phyloP scores from a whole-genome alignment of 225 moss, liverwort and hornwort species.

The Rhytidiadelphus loreus region DNA sequence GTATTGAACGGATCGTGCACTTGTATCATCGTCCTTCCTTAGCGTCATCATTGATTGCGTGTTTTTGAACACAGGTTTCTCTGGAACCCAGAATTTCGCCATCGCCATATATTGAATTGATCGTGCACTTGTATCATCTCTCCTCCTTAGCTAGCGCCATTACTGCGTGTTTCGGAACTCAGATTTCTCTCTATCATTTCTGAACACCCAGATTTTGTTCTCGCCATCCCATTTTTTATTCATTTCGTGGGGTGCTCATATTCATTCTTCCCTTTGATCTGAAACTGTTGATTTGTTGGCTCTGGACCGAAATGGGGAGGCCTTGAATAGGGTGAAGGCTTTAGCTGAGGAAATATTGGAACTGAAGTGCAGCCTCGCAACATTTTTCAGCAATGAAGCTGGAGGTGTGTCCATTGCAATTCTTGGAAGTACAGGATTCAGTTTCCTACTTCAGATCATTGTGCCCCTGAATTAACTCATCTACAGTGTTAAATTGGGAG shows the following conservation, averaged over 20 bases:
- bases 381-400: neutral
- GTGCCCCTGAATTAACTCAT: neutral
- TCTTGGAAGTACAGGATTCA: neutral
- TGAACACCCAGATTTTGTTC: neutral
- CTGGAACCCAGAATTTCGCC: neutral
- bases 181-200: neutral
- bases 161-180: neutral
- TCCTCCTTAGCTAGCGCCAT: neutral
- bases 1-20: neutral
- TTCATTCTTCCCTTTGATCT: neutral
- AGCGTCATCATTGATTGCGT: neutral
- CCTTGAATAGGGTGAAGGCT: neutral
- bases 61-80: neutral
- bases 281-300: neutral
- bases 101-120: neutral
- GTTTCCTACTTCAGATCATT: neutral
- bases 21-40: neutral
- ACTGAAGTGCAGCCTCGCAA: neutral
- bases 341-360: neutral
- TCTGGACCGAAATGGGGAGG: neutral
- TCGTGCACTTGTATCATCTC: neutral
- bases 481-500: neutral
- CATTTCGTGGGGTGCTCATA: neutral
- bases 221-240: neutral
- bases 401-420: neutral